These are phyloP conservation scores for Leishmania lainsoni DNA, from an alignment of 208 protist genomes.

Conservation along the genomic window DNA sequence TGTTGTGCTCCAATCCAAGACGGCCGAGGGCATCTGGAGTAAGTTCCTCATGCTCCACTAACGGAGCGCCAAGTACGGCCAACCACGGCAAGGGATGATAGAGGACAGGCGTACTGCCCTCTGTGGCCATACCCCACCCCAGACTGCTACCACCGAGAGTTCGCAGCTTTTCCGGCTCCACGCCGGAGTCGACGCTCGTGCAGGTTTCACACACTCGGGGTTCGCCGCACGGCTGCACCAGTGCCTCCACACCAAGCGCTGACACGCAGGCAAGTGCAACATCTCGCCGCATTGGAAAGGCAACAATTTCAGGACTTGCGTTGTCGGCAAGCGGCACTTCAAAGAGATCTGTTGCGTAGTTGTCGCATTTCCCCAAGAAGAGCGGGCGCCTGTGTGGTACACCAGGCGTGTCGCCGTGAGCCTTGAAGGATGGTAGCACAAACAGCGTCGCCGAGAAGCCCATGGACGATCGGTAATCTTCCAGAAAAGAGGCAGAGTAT, in stretches of 20 bases:
- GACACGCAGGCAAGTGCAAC: constrained; percentile 8
- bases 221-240: not conserved
- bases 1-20: constrained; percentile 10
- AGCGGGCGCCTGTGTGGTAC: constrained; percentile 20
- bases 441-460: constrained; percentile 28
- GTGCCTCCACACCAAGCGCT: constrained; percentile 7
- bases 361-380: constrained; percentile 22
- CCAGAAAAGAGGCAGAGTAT: constrained; percentile 10
- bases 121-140: not conserved
- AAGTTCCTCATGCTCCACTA: constrained; percentile 43
- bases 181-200: constrained; percentile 10
- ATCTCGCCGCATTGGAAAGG: constrained; percentile 18
- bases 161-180: constrained; percentile 1
- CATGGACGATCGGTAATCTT: constrained; percentile 6
- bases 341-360: constrained; percentile 22
- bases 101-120: constrained; percentile 20
- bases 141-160: not conserved
- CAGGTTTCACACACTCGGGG: not conserved
- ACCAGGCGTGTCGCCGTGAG: not conserved
- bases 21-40: constrained; percentile 22
- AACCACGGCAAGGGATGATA: constrained; percentile 48
- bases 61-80: constrained; percentile 43
- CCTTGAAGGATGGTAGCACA: constrained; percentile 10
- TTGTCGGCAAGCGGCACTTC: constrained; percentile 21
- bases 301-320: constrained; percentile 6